Conservation (phyloP, 2,329 filamentous ascomycete species). For the Venturia pyrina region DNA sequence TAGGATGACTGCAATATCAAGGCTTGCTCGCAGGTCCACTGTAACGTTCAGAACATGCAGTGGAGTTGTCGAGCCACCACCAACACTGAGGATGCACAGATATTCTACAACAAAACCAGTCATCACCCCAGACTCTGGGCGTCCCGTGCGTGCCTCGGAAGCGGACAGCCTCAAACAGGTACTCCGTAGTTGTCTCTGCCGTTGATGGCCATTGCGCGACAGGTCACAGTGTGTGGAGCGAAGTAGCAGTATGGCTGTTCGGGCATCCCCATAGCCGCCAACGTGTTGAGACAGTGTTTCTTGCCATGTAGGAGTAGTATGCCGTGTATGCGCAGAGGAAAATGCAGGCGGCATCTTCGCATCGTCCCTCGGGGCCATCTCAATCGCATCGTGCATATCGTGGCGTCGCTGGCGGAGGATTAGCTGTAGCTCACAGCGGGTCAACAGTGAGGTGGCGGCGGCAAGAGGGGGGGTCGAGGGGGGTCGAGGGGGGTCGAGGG, state of each 20-base stretch:
- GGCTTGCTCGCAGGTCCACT: no score
- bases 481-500: no score
- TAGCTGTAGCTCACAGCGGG: not conserved
- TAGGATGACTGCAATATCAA: no score
- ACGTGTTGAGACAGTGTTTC: not conserved
- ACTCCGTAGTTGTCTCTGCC: not conserved
- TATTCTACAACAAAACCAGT: not conserved
- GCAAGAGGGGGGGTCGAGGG: no score
- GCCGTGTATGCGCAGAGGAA: no score
- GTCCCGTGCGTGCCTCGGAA: slow-evolving; percentile 2
- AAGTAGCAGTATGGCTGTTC: not conserved
- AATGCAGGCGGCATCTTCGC: not conserved
- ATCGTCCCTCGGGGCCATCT: no score
- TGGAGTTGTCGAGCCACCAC: no score
- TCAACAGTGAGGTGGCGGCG: not conserved
- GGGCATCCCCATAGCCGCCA: not conserved
- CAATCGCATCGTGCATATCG: not conserved
- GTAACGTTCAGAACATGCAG: no score
- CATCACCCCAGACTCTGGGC: not conserved
- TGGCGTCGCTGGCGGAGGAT: not conserved
- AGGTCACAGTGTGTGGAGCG: not conserved
- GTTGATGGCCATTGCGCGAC: not conserved
- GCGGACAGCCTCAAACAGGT: not conserved
- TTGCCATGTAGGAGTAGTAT: not conserved
- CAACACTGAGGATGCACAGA: no score